Base-by-base conservation (phyloP, 495 filamentous ascomycete genomes). In the Astrothelium subdiscretum region DNA sequence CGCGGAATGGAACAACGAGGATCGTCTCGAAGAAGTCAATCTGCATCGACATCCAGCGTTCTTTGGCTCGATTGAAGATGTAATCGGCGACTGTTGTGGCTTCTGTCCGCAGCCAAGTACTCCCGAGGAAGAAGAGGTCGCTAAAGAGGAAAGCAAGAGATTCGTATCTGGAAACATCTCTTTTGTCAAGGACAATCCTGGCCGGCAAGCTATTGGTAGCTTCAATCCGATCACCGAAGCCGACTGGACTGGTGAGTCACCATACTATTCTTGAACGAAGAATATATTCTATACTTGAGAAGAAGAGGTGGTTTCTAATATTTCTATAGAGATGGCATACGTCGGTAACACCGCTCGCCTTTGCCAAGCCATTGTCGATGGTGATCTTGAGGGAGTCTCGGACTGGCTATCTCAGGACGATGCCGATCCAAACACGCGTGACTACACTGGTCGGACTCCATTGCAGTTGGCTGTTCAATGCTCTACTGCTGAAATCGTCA, bases 191-290 rank as follows among this genome's bases (percentile, higher is more conserved):
- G 88, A 92, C 70, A 83, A 95, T 62, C 88, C 89, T 1, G 89
- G 89, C 24, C 79, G 89, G 38, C 89, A 92, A 75, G 84, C 81
- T 59, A 83, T 84, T 31, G 80, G 80, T 5, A 80, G 78, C 60
- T 94, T 94, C 77, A 86, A 92, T 65, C 89, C 89, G 0, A 82
- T 91, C 29, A 90, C 85, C 0, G 86, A 88, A 3, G 82, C 87
- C 43, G 88, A 92, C 67, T 95, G 89, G 86, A 91, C 88, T 29
- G 48, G 48, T 54, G 29, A 54, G 48, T 29, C 5, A 85, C 10
- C n/a, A 87, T 68, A 82, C 83, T 84, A 80, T 3, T 13, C 24
- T 13, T 27, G 5, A 29, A 0, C 54, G 3, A 44, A 43, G 22
- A 4, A 10, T n/a, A n/a, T 61, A 38, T 26, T 40, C 18, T 32